Percentiles rank a stretch among this genome's conserved stretches.
These are phyloP conservation scores for Verticillium albo-atrum DNA, from an alignment of 2,329 filamentous ascomycete species.

Conservation along the genomic window DNA sequence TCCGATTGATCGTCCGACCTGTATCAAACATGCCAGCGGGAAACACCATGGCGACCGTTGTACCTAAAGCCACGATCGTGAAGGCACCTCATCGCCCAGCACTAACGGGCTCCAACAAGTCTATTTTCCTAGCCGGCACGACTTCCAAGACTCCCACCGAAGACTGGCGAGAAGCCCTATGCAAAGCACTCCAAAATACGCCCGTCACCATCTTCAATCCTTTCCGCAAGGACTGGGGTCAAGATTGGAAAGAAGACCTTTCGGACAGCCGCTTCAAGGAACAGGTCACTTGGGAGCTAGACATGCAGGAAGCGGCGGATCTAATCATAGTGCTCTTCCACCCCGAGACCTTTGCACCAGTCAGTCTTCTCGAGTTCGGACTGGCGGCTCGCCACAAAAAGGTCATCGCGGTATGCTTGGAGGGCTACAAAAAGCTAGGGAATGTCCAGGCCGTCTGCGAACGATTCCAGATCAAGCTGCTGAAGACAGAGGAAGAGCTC, in stretches of 20 bases:
- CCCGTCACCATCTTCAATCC: constrained; percentile 56
- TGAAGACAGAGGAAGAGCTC: constrained; percentile 37
- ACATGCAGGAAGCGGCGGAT: constrained; percentile 46
- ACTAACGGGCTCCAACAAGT: constrained; percentile 10
- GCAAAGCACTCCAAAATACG: constrained; percentile 30
- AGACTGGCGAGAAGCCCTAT: constrained; percentile 49
- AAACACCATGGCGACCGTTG: neutral
- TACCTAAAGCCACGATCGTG: neutral
- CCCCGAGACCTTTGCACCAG: constrained; percentile 44
- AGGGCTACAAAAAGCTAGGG: constrained; percentile 50
- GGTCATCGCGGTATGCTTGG: constrained; percentile 46
- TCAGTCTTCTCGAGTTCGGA: constrained; percentile 58
- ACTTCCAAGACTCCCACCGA: constrained; percentile 36
- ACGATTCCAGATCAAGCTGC: constrained; percentile 38
- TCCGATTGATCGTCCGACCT: no score
- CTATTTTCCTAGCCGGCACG: constrained; percentile 56
- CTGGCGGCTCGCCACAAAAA: constrained; percentile 40
- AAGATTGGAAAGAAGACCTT: constrained; percentile 45
- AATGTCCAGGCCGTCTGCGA: constrained; percentile 56
- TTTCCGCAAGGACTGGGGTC: constrained; percentile 51
- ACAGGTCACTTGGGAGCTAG: constrained; percentile 60
- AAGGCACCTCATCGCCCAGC: neutral
- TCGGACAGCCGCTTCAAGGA: constrained; percentile 39
- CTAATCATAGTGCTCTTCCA: constrained; percentile 56
- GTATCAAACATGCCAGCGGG: neutral